phyloP scores from a whole-genome alignment of 2,329 filamentous ascomycete genomes.

The Sclerotinia borealis region DNA sequence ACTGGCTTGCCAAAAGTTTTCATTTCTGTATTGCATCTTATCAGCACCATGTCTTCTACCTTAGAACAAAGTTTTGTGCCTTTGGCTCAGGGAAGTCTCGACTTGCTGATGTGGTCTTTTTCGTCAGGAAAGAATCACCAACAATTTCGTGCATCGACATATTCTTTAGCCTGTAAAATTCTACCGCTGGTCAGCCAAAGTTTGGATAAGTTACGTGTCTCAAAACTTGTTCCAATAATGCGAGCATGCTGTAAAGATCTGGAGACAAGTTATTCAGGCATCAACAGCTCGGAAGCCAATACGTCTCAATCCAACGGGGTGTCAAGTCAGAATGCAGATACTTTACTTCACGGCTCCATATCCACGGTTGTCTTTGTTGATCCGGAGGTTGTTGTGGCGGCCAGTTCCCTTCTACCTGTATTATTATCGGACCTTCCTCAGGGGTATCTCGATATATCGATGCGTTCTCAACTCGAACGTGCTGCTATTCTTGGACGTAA shows the following conservation, averaged over 20 bases:
- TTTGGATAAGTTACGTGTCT: constrained; percentile 59
- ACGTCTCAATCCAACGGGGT: constrained; percentile 27
- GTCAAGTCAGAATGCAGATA: constrained; percentile 59
- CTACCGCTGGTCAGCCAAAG: constrained; percentile 51
- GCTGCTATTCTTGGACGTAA: constrained; percentile 67
- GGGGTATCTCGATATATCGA: constrained; percentile 59
- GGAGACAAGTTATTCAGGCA: constrained; percentile 41
- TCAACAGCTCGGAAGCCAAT: constrained; percentile 20
- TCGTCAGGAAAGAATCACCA: constrained; percentile 47
- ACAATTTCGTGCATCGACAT: constrained; percentile 54
- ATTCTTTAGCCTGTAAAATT: constrained; percentile 51
- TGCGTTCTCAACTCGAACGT: constrained; percentile 72
- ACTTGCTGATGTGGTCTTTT: constrained; percentile 69
- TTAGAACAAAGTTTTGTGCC: constrained; percentile 53
- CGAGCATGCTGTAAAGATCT: constrained; percentile 70
- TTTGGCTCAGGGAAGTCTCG: constrained; percentile 57
- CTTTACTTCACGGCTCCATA: constrained; percentile 47
- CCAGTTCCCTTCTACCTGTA: constrained; percentile 54
- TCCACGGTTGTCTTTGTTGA: constrained; percentile 35
- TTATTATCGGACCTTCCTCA: constrained; percentile 60
- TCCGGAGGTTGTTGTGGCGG: constrained; percentile 47
- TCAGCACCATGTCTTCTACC: constrained; percentile 50
- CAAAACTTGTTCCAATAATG: constrained; percentile 56
- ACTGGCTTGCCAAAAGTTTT: constrained; percentile 68
- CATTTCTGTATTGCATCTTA: constrained; percentile 58